phyloP scores from a whole-genome alignment of 2,329 filamentous ascomycete species.

The Aureobasidium pullulans region DNA sequence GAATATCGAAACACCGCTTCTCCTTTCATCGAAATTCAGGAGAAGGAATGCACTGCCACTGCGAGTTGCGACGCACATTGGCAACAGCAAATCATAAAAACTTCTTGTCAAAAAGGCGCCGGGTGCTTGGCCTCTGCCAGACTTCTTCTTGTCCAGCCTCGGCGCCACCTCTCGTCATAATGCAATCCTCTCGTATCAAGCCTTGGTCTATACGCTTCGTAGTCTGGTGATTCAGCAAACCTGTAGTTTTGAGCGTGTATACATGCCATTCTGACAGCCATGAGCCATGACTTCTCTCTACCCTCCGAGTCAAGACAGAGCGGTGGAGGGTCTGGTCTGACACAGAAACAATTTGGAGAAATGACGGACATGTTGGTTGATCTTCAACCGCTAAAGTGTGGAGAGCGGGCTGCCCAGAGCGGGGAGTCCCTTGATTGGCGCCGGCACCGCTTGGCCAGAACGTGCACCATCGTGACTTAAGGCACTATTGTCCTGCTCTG shows the following conservation, averaged over 20 bases:
- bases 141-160: constrained; percentile 3
- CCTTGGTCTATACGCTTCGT: neutral
- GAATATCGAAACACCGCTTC: neutral
- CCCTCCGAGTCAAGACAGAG: neutral
- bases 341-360: neutral
- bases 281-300: no score
- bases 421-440: neutral
- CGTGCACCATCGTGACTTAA: neutral
- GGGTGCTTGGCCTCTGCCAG: neutral
- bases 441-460: neutral
- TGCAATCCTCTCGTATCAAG: constrained; percentile 5
- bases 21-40: neutral
- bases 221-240: neutral
- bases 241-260: neutral
- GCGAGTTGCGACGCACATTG: neutral
- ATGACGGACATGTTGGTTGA: neutral
- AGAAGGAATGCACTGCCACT: neutral
- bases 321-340: neutral
- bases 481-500: constrained; percentile 1
- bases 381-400: neutral
- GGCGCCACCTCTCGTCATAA: neutral
- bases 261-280: no score
- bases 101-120: neutral
- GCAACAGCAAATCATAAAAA: constrained; percentile 1
- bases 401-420: neutral